phyloP scores from a whole-genome alignment of 257 asterid species.

The Ehretia macrophylla region DNA sequence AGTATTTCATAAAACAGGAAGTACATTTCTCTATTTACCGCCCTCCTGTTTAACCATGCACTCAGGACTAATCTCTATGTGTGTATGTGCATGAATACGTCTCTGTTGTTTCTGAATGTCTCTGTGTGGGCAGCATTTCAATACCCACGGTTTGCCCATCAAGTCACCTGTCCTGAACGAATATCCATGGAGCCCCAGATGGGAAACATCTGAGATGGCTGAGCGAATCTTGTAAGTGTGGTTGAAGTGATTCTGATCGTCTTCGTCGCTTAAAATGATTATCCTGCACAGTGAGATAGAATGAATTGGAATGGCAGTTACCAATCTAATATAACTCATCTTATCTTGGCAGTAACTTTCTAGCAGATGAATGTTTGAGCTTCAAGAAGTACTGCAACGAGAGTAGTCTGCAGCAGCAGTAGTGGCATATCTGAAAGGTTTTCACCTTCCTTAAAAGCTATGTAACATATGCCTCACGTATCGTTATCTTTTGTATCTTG shows the following conservation, averaged over 20 bases:
- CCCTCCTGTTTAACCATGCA: no score
- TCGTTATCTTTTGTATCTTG: not conserved
- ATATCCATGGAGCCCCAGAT: constrained; percentile 94
- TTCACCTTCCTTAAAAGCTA: not conserved
- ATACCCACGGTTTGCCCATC: constrained; percentile 49
- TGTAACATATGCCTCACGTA: not conserved
- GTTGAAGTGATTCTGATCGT: not conserved
- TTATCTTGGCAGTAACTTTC: constrained; percentile 52
- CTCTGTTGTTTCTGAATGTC: no score
- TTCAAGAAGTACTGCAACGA: constrained; percentile 90
- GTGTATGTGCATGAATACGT: not conserved
- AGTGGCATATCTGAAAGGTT: not conserved
- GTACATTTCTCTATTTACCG: no score
- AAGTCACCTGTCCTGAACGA: constrained; percentile 55
- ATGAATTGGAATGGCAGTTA: not conserved
- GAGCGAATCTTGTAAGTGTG: constrained; percentile 71
- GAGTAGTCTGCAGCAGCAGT: constrained; percentile 27
- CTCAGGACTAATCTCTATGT: constrained; percentile 1
- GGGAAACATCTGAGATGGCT: constrained; percentile 77
- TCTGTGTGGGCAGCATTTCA: constrained; percentile 57
- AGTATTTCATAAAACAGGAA: not conserved
- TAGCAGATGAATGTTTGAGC: constrained; percentile 68
- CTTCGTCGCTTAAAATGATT: not conserved
- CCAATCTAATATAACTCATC: not conserved
- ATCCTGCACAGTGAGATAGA: not conserved